These are phyloP conservation scores for Metschnikowia kunwiensis DNA, from an alignment of 805 yeast genomes.

Conservation along the genomic window DNA sequence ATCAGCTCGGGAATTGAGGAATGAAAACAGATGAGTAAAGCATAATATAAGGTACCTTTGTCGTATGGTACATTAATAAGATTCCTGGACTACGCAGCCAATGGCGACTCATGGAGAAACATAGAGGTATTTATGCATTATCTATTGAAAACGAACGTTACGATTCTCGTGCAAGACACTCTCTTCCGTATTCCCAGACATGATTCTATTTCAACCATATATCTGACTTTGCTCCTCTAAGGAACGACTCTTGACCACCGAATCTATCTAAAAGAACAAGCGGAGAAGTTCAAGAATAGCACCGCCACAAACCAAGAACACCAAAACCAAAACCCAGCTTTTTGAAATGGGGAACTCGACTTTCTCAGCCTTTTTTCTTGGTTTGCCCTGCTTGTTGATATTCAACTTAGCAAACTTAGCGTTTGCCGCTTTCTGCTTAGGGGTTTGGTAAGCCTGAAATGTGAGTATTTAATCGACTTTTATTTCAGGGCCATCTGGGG, in stretches of 20 bases:
- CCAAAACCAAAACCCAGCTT: slow-evolving; percentile 59
- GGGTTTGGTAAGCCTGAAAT: slow-evolving; percentile 69
- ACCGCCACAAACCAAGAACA: slow-evolving; percentile 77
- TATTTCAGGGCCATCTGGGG: too few species aligned
- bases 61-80: not conserved
- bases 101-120: not conserved
- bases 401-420: slow-evolving; percentile 73
- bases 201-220: too few species aligned
- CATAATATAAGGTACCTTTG: not conserved
- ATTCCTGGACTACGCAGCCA: too few species aligned
- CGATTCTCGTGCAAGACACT: too few species aligned
- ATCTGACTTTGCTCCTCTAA: too few species aligned
- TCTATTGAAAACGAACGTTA: too few species aligned
- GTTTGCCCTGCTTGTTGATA: slow-evolving; percentile 73
- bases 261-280: slow-evolving; percentile 35
- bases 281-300: slow-evolving; percentile 70
- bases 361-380: slow-evolving; percentile 41
- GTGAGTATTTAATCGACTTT: not conserved
- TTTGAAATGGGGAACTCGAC: slow-evolving; percentile 54
- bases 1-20: slow-evolving; percentile 4
- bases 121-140: too few species aligned
- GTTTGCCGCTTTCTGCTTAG: slow-evolving; percentile 85
- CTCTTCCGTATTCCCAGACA: too few species aligned
- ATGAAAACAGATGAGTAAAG: not conserved
- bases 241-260: too few species aligned